Evolutionary conservation across 2,329 filamentous ascomycete genomes (phyloP), one percentile per base, ranked within the genome.

Genomic region (Meredithiella fracta): DNA sequence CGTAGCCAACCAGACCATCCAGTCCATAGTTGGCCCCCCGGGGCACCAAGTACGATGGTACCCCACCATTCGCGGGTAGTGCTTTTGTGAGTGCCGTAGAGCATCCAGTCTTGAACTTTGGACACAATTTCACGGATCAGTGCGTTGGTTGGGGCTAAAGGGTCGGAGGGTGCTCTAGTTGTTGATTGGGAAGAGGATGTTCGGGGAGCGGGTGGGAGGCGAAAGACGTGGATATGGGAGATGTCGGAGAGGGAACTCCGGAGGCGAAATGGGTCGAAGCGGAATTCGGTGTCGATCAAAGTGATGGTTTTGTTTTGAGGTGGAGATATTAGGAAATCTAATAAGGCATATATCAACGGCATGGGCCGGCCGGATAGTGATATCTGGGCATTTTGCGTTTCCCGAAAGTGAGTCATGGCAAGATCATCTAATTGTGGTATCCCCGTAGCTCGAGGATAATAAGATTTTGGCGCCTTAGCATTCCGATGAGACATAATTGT

Each of bases 41-140:
- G 70, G 1, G 69, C 66, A 25, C 74, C 75, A 40, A 79, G 61
- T 3, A 80, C 71, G 25, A 80, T 61, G 1, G 74, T 77, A n/a
- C 78, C 77, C 77, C 78, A 80, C 72, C 73, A 78, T 58, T 72
- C 69, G 3, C 77, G 70, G 25, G 61, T 64, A 3, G 68, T 67
- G 59, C 73, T 78, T 38, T 62, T 63, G 69, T 31, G 68, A 59
- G 8, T 54, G 55, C 70, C 69, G 63, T 80, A 80, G 3, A 79
- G 65, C 68, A 79, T 75, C 62, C 71, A 72, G 44, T 67, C 62
- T 52, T 73, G 69, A 2, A 72, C 70, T 0, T 68, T 67, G 1
- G 67, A 63, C 5, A 77, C 62, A 3, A 72, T 62, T 2, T 66
- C 65, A 20, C 65, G 64, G 23, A 70, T 56, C 22, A 63, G 60